Evolutionary conservation across 164 flowering plant species (phyloP), one percentile per base, ranked within the genome.

Genomic region (Aristolochia fimbriata): DNA sequence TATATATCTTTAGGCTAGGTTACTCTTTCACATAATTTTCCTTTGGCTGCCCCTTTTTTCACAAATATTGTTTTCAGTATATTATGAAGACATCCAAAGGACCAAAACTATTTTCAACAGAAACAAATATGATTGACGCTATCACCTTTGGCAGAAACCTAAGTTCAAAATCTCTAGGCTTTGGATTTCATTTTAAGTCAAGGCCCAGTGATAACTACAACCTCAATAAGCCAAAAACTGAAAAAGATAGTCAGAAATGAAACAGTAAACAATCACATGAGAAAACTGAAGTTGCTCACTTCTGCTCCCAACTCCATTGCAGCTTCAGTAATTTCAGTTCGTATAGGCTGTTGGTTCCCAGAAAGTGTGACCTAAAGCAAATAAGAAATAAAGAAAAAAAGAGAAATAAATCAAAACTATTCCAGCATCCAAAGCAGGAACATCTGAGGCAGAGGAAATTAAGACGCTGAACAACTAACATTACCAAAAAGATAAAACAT

Each of bases 281-380:
- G 37, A 25, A 22, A 60, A 48, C 57, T 14, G 15, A 67, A 15
- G 56, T 11, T 6, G 82, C 90, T 80, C 64, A 88, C 98, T 53
- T 91, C 98, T 15, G 96, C 33, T 63, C 98, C 98, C 55, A 91
- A 73, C 67, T 86, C 94, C 94, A 91, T 85, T 70, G 98, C 98
- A 71, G 98, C 94, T 69, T 91, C 98, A 31, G 98, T 91, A 54
- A 91, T 91, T 69, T 91, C 98, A 64, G 83, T 91, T 25, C 98
- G 87, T 24, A 88, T 64, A 47, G 98, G 98, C 68, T 88, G 94
- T 71, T 91, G 98, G 65, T 91, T 91, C 48, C 98, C 98, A 61
- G 98, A 85, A 33, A 91, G 81, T 20, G 98, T 88, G 50, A 79
- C 98, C 98, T 91, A 20, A 49, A 46, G 67, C 55, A 62, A 57